phyloP scores from a whole-genome alignment of 257 asterid genomes.

The Echium plantagineum region DNA sequence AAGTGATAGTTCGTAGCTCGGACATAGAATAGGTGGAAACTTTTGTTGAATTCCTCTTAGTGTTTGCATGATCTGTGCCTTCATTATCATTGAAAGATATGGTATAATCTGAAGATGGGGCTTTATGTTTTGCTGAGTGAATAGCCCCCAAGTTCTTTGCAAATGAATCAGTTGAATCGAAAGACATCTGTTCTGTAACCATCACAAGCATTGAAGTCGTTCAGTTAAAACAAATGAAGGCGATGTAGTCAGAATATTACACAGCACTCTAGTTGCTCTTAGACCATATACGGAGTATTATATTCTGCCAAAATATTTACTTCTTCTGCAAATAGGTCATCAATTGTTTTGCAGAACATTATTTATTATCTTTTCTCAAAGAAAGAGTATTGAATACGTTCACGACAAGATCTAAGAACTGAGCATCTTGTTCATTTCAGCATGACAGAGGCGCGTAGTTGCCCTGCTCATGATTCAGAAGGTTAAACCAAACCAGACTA shows the following conservation, averaged over 20 bases:
- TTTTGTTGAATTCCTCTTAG: slow-evolving; percentile 19
- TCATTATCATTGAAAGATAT: slow-evolving; percentile 17
- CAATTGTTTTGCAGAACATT: background rate
- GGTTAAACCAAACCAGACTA: too few species aligned
- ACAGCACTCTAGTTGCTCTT: too few species aligned
- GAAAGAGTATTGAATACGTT: background rate
- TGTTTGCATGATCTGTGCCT: slow-evolving; percentile 4
- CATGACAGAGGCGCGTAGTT: too few species aligned
- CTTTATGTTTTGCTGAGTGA: slow-evolving; percentile 6
- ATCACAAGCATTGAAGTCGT: background rate
- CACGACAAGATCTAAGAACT: too few species aligned
- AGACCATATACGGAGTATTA: too few species aligned
- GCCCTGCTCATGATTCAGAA: too few species aligned
- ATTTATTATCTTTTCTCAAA: background rate
- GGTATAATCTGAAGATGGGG: slow-evolving; percentile 18
- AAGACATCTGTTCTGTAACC: slow-evolving; percentile 23
- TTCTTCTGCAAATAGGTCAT: background rate
- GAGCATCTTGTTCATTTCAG: too few species aligned
- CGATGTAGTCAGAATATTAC: too few species aligned
- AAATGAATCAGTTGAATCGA: slow-evolving; percentile 20
- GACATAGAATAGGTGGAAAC: slow-evolving; percentile 26
- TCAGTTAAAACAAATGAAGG: background rate
- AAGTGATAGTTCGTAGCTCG: slow-evolving; percentile 47
- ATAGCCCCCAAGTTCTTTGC: slow-evolving; percentile 14
- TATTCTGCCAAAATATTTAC: background rate